Evolutionary conservation across 2,329 filamentous ascomycete species (phyloP).

Genomic region (Calcarisporium arbuscula): DNA sequence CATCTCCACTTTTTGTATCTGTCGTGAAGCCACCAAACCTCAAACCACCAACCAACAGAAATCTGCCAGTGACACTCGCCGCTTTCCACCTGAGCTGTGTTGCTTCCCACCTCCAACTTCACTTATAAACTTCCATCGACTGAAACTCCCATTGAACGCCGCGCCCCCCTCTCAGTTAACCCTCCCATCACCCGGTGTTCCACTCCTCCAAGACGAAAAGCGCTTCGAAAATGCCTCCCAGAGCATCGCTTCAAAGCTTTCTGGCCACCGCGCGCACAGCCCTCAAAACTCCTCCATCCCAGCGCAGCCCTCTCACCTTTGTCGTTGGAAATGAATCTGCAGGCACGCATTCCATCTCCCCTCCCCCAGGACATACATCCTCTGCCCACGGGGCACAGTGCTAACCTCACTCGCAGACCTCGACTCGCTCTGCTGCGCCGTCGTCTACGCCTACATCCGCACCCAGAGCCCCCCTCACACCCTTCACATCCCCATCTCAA

Average conservation of each 20-base stretch:
- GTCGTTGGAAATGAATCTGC: slow-evolving; percentile 64
- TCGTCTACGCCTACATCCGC: slow-evolving; percentile 69
- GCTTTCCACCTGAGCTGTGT: too few relatives aligned
- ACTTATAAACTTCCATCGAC: too few relatives aligned
- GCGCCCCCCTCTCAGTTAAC: too few relatives aligned
- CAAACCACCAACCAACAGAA: too few relatives aligned
- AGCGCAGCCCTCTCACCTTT: slow-evolving; percentile 48
- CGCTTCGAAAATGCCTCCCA: slow-evolving; percentile 27
- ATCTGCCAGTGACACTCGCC: too few relatives aligned
- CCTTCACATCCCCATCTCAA: slow-evolving; percentile 66
- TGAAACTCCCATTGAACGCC: too few relatives aligned
- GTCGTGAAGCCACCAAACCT: too few relatives aligned
- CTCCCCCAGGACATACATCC: neutral
- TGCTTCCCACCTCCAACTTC: too few relatives aligned
- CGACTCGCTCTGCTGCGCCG: slow-evolving; percentile 69
- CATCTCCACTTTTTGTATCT: too few relatives aligned
- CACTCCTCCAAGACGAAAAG: too few relatives aligned
- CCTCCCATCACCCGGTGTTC: too few relatives aligned
- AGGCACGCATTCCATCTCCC: slow-evolving; percentile 32
- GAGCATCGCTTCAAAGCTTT: slow-evolving; percentile 42
- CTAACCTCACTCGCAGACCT: slow-evolving; percentile 49
- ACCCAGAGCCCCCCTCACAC: slow-evolving; percentile 48
- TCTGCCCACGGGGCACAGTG: neutral
- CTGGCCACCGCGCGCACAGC: slow-evolving; percentile 43
- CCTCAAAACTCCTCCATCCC: slow-evolving; percentile 36